A percentile compares a stretch with the other conserved stretches of the same genome.
phyloP scores from a whole-genome alignment of 768 basidiomycete genomes.

The Coprinopsis cinerea region DNA sequence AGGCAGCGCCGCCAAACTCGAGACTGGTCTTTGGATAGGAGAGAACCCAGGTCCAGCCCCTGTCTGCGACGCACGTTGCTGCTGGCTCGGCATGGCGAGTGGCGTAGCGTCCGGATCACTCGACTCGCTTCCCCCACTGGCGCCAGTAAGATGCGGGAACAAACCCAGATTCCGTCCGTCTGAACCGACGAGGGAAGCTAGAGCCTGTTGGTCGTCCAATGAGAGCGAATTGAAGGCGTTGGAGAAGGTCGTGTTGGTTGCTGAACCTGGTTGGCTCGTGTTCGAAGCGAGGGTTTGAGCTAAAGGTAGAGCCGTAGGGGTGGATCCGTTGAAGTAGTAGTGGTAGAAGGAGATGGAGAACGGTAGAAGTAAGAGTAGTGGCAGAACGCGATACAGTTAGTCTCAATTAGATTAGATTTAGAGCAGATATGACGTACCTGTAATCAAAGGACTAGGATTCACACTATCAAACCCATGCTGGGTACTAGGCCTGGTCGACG shows the following conservation, averaged over 20 bases:
- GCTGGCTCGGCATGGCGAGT: conserved; percentile 29
- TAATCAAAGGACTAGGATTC: background rate
- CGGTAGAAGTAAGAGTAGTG: background rate
- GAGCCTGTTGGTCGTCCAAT: conserved; percentile 65
- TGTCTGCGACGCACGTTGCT: conserved; percentile 12
- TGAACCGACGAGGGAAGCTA: conserved; percentile 47
- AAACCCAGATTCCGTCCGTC: conserved; percentile 29
- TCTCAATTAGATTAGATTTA: background rate
- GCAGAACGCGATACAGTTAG: background rate
- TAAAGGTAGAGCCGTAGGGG: too few relatives aligned
- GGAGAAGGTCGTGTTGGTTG: conserved; percentile 26
- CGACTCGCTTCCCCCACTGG: background rate
- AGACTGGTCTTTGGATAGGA: conserved; percentile 8
- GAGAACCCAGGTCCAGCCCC: conserved; percentile 7
- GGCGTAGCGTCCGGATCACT: conserved; percentile 43
- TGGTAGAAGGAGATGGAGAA: conserved; percentile 1
- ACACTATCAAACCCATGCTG: conserved; percentile 2
- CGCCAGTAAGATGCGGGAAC: conserved; percentile 3
- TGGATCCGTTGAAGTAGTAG: too few relatives aligned
- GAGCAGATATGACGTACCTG: background rate
- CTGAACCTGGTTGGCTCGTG: background rate
- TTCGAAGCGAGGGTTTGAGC: background rate
- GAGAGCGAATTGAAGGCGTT: conserved; percentile 72
- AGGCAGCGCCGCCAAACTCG: conserved; percentile 7
- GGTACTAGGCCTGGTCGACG: background rate